A percentile compares a stretch with the other conserved stretches of the same genome.
Evolutionary conservation across 129 eudicot genomes (phyloP).

Genomic region (Artemisia argyi): DNA sequence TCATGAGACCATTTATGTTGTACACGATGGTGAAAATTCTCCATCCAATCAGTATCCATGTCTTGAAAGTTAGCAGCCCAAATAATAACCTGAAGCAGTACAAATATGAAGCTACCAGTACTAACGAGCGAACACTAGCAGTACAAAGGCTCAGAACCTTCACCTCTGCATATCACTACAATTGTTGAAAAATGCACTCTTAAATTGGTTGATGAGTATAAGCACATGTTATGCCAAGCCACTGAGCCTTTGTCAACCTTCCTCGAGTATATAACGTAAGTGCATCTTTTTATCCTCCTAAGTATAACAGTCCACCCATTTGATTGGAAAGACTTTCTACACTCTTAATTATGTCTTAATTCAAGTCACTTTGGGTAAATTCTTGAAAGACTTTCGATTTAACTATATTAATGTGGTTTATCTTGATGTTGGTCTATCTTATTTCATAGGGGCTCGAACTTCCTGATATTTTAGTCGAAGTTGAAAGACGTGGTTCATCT

Average conservation of each 20-base stretch:
- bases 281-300: too few relatives aligned
- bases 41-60: too few relatives aligned
- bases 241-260: conserved; percentile 97
- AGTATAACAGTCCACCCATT: too few relatives aligned
- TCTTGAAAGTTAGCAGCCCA: too few relatives aligned
- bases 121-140: too few relatives aligned
- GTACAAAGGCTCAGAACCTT: too few relatives aligned
- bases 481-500: conserved; percentile 84
- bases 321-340: too few relatives aligned
- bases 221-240: conserved; percentile 94
- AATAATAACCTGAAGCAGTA: too few relatives aligned
- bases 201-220: conserved; percentile 93
- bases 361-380: neutral
- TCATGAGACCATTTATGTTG: too few relatives aligned
- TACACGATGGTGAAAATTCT: too few relatives aligned
- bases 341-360: neutral
- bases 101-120: too few relatives aligned
- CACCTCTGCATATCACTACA: neutral
- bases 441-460: conserved; percentile 66
- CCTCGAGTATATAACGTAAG: conserved; percentile 88
- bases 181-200: conserved; percentile 61
- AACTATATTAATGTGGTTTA: neutral
- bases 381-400: neutral
- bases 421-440: conserved; percentile 28
- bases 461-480: conserved; percentile 87